Percentiles rank a stretch among this genome's conserved stretches.
Conservation (phyloP, 1,284 basidiomycete genomes). For the Microstroma glucosiphilum region DNA sequence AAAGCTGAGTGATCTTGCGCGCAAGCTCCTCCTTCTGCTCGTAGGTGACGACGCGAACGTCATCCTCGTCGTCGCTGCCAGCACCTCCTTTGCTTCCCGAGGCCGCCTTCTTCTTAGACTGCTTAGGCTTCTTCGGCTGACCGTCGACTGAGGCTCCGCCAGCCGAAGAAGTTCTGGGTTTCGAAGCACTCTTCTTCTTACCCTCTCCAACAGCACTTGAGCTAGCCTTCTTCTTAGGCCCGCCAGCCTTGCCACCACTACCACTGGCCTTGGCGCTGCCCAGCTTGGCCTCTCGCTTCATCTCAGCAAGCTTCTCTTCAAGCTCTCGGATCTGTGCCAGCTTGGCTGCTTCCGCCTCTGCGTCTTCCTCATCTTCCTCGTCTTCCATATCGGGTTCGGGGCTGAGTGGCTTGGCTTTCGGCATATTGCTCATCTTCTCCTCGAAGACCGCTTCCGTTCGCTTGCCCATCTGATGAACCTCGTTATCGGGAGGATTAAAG, state of each 20-base stretch:
- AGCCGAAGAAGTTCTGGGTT: conserved; percentile 15
- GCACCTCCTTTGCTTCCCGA: conserved; percentile 8
- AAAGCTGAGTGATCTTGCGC: conserved; percentile 47
- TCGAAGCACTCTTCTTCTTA: conserved; percentile 31
- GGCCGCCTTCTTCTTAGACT: conserved; percentile 10
- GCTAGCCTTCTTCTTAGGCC: conserved; percentile 22
- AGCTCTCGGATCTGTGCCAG: conserved; percentile 36
- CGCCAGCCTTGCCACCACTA: conserved; percentile 14
- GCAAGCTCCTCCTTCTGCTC: conserved; percentile 51
- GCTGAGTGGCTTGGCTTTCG: conserved; percentile 52
- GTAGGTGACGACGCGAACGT: conserved; percentile 46
- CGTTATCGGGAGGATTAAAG: conserved; percentile 83
- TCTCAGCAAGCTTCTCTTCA: conserved; percentile 32
- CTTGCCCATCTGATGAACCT: conserved; percentile 63
- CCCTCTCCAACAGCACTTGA: conserved; percentile 16
- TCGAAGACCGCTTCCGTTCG: conserved; percentile 74
- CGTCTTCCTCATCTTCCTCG: conserved; percentile 50
- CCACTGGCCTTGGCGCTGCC: conserved; percentile 15
- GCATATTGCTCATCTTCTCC: conserved; percentile 78
- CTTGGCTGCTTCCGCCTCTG: conserved; percentile 25
- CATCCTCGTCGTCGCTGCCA: conserved; percentile 35
- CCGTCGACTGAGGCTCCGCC: neutral
- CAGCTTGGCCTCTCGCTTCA: conserved; percentile 31
- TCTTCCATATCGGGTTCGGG: conserved; percentile 50
- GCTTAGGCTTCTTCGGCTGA: neutral